Conservation (phyloP, 805 yeast species). For the Ogataea pini region DNA sequence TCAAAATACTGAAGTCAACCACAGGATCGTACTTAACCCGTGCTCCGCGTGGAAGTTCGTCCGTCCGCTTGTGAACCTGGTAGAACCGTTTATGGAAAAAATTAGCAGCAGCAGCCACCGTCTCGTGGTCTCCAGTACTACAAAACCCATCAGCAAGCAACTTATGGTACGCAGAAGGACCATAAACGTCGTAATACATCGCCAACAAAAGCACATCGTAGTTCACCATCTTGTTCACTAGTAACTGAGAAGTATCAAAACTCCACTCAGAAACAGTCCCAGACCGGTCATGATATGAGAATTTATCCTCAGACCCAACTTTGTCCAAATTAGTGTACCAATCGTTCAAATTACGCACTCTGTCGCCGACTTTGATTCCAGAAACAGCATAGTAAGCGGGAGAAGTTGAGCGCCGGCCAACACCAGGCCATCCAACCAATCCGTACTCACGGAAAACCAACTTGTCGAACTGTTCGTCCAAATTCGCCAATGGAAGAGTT, state of each 20-base stretch:
- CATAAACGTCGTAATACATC: conserved; percentile 47
- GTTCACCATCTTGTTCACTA: conserved; percentile 46
- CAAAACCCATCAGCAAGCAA: conserved; percentile 41
- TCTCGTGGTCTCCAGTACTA: conserved; percentile 55
- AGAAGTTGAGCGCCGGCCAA: conserved; percentile 65
- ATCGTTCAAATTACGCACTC: conserved; percentile 12
- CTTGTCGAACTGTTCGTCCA: conserved; percentile 31
- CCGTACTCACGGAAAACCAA: conserved; percentile 53
- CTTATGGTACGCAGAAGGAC: conserved; percentile 42
- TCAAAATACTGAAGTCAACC: conserved; percentile 31
- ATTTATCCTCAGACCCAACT: neutral
- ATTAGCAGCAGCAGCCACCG: conserved; percentile 48
- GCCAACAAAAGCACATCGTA: conserved; percentile 45
- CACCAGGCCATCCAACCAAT: conserved; percentile 68
- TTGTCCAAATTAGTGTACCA: conserved; percentile 8
- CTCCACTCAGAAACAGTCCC: conserved; percentile 50
- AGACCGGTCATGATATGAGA: conserved; percentile 42
- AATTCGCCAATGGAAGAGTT: conserved; percentile 40
- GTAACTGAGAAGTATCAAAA: conserved; percentile 50
- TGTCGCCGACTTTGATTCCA: conserved; percentile 18
- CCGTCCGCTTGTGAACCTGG: conserved; percentile 44
- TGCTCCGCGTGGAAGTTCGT: conserved; percentile 40
- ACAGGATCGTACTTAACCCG: conserved; percentile 47
- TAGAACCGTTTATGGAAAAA: conserved; percentile 41
- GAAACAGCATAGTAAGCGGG: conserved; percentile 51